Evolutionary conservation across 441 rosid species (phyloP).

Genomic region (Brassica hybrid): DNA sequence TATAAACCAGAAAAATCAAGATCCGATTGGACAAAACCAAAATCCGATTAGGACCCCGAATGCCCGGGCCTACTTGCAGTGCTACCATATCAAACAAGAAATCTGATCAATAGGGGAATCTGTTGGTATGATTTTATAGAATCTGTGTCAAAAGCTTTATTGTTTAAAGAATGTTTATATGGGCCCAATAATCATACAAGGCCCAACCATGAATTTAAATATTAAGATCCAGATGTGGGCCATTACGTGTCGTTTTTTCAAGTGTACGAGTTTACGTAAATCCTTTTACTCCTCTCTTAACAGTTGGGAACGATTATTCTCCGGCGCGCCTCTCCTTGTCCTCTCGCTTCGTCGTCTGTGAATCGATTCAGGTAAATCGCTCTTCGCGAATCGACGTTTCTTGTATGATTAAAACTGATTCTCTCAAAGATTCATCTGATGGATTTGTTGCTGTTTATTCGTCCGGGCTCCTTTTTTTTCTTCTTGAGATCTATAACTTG

Average conservation of each 20-base stretch:
- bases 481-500: slow-evolving; percentile 22
- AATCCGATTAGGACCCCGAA: too few relatives aligned
- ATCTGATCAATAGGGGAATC: too few relatives aligned
- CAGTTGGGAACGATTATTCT: background rate
- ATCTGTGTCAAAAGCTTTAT: too few relatives aligned
- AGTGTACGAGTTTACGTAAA: background rate
- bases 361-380: slow-evolving; percentile 31
- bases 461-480: background rate
- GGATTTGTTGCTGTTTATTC: background rate
- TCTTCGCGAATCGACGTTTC: background rate
- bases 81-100: too few relatives aligned
- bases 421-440: background rate
- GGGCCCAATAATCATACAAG: background rate
- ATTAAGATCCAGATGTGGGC: too few relatives aligned
- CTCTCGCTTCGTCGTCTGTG: slow-evolving; percentile 28
- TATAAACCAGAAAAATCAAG: too few relatives aligned
- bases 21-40: too few relatives aligned
- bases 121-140: too few relatives aligned
- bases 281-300: background rate
- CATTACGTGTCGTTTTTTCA: background rate
- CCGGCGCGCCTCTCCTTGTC: slow-evolving; percentile 14
- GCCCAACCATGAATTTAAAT: background rate
- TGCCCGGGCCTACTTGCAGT: too few relatives aligned
- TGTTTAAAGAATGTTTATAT: too few relatives aligned
- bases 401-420: background rate